These are phyloP conservation scores for Abrus precatorius DNA, from an alignment of 306 rosid genomes.

Conservation along the genomic window DNA sequence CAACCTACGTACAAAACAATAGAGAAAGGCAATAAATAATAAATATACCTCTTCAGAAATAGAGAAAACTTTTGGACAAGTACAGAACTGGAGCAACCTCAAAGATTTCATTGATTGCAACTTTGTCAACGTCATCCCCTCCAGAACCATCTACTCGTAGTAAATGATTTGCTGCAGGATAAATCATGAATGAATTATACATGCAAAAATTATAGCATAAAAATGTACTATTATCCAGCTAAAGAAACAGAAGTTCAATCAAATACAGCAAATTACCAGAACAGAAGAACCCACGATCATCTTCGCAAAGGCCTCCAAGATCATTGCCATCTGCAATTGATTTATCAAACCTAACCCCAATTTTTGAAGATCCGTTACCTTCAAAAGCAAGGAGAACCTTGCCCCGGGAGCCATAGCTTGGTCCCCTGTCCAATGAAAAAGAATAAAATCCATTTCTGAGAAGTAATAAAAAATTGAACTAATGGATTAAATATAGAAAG, in stretches of 20 bases:
- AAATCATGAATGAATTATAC: constrained; percentile 38
- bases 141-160: constrained; percentile 76
- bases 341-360: constrained; percentile 96
- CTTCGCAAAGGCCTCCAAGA: constrained; percentile 93
- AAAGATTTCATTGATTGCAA: constrained; percentile 82
- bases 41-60: constrained; percentile 43
- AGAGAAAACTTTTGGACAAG: constrained; percentile 32
- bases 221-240: constrained; percentile 27
- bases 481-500: constrained; percentile 1
- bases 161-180: constrained; percentile 74
- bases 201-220: constrained; percentile 25
- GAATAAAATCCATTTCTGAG: constrained; percentile 32
- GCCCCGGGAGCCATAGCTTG: constrained; percentile 86
- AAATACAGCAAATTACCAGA: constrained; percentile 62
- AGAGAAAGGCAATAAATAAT: constrained; percentile 28
- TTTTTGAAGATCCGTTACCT: constrained; percentile 85
- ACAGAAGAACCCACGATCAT: constrained; percentile 91
- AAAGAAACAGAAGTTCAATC: constrained; percentile 16
- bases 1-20: constrained; percentile 62
- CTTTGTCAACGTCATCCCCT: constrained; percentile 81
- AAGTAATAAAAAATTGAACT: not conserved
- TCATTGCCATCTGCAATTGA: constrained; percentile 90
- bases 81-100: constrained; percentile 64
- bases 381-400: constrained; percentile 91
- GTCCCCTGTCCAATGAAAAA: constrained; percentile 71